Evolutionary conservation across 1,139 yeast species (phyloP).

Genomic region (Blastobotrys aristatus): DNA sequence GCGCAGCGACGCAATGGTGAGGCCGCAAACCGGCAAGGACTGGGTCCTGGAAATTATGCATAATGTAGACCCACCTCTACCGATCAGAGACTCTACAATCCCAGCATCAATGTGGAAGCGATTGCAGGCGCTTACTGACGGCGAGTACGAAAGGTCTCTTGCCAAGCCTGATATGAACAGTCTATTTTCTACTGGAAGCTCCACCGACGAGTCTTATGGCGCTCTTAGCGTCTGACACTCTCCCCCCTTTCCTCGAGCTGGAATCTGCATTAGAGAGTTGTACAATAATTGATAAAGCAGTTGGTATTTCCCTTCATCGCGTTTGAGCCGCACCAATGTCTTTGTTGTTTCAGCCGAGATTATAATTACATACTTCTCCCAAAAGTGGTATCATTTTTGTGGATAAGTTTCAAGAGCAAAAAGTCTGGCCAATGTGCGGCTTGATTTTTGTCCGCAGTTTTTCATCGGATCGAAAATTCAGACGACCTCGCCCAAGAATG

Average conservation of each 20-base stretch:
- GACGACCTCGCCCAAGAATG: no score
- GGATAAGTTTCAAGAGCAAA: no score
- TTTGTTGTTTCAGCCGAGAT: no score
- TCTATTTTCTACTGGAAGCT: neutral
- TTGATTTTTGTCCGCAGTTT: no score
- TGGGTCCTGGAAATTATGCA: conserved; percentile 7
- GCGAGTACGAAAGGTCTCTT: conserved; percentile 1
- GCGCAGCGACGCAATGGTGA: conserved; percentile 4
- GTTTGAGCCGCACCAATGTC: no score
- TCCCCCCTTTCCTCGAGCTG: no score
- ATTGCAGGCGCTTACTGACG: conserved; percentile 7
- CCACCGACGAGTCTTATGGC: neutral
- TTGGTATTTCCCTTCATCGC: no score
- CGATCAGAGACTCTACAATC: conserved; percentile 6
- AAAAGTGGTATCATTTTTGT: no score
- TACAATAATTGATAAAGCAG: no score
- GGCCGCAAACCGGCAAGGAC: conserved; percentile 3
- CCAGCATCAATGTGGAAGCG: conserved; percentile 6
- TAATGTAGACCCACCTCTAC: conserved; percentile 5
- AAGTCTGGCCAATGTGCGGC: no score
- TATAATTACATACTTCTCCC: no score
- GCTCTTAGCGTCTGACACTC: neutral
- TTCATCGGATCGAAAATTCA: no score
- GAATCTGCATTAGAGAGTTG: neutral
- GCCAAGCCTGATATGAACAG: conserved; percentile 5